Percentiles rank a stretch among this genome's conserved stretches.
phyloP scores from a whole-genome alignment of 495 filamentous ascomycete genomes.

The Podospora appendiculata region DNA sequence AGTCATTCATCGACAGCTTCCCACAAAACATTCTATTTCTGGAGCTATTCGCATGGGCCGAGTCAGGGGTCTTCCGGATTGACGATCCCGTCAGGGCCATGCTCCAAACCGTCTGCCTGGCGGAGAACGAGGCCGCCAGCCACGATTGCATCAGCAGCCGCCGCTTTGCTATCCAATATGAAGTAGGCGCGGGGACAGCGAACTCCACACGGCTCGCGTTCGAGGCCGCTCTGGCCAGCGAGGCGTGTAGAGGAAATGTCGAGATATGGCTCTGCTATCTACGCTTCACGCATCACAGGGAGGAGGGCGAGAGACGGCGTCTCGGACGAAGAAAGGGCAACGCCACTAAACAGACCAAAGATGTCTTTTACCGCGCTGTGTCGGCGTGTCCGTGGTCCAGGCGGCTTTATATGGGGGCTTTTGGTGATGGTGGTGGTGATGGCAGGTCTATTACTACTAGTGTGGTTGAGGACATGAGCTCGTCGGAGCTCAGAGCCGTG shows the following conservation, averaged over 20 bases:
- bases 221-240: slow-evolving; percentile 53
- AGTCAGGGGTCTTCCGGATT: slow-evolving; percentile 53
- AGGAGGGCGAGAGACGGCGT: neutral
- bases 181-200: slow-evolving; percentile 49
- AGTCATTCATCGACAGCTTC: slow-evolving; percentile 51
- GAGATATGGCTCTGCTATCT: slow-evolving; percentile 64
- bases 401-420: slow-evolving; percentile 56
- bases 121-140: slow-evolving; percentile 24
- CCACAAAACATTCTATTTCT: slow-evolving; percentile 76
- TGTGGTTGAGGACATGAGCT: slow-evolving; percentile 11
- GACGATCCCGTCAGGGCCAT: slow-evolving; percentile 63
- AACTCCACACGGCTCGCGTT: slow-evolving; percentile 61
- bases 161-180: slow-evolving; percentile 60
- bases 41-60: slow-evolving; percentile 61
- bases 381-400: slow-evolving; percentile 71
- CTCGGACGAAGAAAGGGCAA: slow-evolving; percentile 10
- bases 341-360: slow-evolving; percentile 10
- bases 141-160: slow-evolving; percentile 45
- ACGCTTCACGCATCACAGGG: slow-evolving; percentile 32
- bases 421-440: slow-evolving; percentile 19
- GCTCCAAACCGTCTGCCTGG: slow-evolving; percentile 22
- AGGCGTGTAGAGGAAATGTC: slow-evolving; percentile 31
- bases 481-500: slow-evolving; percentile 47
- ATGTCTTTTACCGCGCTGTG: slow-evolving; percentile 61
- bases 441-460: too few relatives aligned